Base-by-base conservation (phyloP, 2,329 filamentous ascomycete genomes). In the Neocatenulostroma microsporum region DNA sequence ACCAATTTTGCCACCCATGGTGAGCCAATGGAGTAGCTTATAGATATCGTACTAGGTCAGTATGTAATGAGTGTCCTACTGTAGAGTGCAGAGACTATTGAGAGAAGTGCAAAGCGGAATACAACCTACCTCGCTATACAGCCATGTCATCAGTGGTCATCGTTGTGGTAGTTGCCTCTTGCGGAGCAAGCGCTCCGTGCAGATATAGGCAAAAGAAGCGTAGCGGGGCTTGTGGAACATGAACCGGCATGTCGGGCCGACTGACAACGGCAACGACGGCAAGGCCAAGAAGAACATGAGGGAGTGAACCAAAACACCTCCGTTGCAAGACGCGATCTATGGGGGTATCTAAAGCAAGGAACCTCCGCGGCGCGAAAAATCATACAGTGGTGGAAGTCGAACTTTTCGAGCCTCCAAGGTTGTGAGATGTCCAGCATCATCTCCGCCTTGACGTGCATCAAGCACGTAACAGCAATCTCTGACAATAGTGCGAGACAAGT, bases 1-100 rank as follows among this genome's bases (percentile, higher is more conserved):
- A 13, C 40, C 40, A 13, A 37, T 15, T 15, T 36, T 40, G n/a
- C 17, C 13, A 19, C 27, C 20, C 33, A 36, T 41, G 5, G 15
- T 34, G 15, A 30, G 14, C 23, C 23, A n/a, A n/a, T n/a, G n/a
- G n/a, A n/a, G n/a, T n/a, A n/a, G n/a, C n/a, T n/a, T n/a, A n/a
- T n/a, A n/a, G n/a, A n/a, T 13, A 21, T 23, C n/a, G 9, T 8
- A 9, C 23, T 31, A 14, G 8, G 8, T 13, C 4, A 6, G 11
- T 17, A 20, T 32, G 4, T 20, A 13, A 12, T 9, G 14, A 32
- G 28, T 30, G 28, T 12, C 13, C 6, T 15, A 6, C 17, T 30
- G 28, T 30, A 15, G 9, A 29, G 7, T 7, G 14, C 9, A 30
- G 10, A 5, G 25, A 5, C 5, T 11, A n/a, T 27, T 5, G 25